Evolutionary conservation across 345 rosid genomes (phyloP).

Genomic region (Eucalyptus paniculata): DNA sequence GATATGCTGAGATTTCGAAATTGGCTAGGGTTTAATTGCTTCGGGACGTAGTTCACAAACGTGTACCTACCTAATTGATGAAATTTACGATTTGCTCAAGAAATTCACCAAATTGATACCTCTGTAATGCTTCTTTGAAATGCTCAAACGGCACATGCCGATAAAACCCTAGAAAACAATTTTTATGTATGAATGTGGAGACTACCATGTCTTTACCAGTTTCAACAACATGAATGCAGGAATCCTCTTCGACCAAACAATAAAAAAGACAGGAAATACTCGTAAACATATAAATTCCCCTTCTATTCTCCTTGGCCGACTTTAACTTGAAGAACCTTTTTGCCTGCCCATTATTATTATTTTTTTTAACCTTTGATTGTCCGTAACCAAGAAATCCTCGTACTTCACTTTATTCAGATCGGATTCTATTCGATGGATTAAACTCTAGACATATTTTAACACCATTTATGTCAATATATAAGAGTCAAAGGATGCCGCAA

Average conservation of each 20-base stretch:
- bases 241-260: too few species aligned
- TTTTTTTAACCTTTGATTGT: too few species aligned
- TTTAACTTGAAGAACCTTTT: not conserved
- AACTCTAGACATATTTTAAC: not conserved
- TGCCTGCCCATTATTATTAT: fast-evolving
- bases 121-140: not conserved
- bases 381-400: not conserved
- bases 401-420: not conserved
- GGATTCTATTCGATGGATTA: not conserved
- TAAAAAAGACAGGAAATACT: not conserved
- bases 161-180: not conserved
- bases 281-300: not conserved
- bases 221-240: not conserved
- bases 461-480: not conserved
- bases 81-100: not conserved
- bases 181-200: not conserved
- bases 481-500: not conserved
- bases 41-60: not conserved
- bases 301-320: not conserved
- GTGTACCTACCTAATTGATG: not conserved
- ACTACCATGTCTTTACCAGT: not conserved
- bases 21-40: too few species aligned
- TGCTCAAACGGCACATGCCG: not conserved
- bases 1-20: too few species aligned
- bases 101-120: not conserved